A percentile compares a stretch with the other conserved stretches of the same genome.
These are phyloP conservation scores for Alternaria gansuensis DNA, from an alignment of 2,329 filamentous ascomycete species.

Conservation along the genomic window DNA sequence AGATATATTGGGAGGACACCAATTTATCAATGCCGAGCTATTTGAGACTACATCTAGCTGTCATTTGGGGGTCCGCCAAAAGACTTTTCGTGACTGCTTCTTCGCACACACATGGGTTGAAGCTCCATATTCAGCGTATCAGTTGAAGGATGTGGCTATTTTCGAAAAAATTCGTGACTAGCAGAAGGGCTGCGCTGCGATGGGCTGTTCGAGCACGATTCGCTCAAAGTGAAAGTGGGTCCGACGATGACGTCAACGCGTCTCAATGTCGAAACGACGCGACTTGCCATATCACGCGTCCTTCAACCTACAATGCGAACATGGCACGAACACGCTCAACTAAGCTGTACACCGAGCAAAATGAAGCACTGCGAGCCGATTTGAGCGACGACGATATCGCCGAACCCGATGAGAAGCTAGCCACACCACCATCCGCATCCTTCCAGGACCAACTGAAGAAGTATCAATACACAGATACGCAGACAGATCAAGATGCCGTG, in stretches of 20 bases:
- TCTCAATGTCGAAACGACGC: conserved; percentile 3
- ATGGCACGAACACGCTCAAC: conserved; percentile 34
- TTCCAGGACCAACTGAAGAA: conserved; percentile 46
- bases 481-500: neutral
- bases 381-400: conserved; percentile 19
- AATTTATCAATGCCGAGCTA: neutral
- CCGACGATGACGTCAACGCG: conserved; percentile 19
- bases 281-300: conserved; percentile 1
- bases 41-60: neutral
- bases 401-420: conserved; percentile 16
- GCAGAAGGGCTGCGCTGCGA: neutral
- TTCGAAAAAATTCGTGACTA: neutral
- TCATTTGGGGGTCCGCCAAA: neutral
- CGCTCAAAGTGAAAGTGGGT: neutral
- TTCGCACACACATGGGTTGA: neutral
- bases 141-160: neutral
- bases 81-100: neutral
- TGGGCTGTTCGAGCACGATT: conserved; percentile 1
- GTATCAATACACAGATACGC: conserved; percentile 37
- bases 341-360: conserved; percentile 5
- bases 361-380: conserved; percentile 4
- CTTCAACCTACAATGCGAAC: neutral
- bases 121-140: neutral
- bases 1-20: neutral
- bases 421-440: conserved; percentile 33